A percentile compares a stretch with the other conserved stretches of the same genome.
Conservation (phyloP, 2,329 filamentous ascomycete species). For the Neophaeococcomyces aloes region DNA sequence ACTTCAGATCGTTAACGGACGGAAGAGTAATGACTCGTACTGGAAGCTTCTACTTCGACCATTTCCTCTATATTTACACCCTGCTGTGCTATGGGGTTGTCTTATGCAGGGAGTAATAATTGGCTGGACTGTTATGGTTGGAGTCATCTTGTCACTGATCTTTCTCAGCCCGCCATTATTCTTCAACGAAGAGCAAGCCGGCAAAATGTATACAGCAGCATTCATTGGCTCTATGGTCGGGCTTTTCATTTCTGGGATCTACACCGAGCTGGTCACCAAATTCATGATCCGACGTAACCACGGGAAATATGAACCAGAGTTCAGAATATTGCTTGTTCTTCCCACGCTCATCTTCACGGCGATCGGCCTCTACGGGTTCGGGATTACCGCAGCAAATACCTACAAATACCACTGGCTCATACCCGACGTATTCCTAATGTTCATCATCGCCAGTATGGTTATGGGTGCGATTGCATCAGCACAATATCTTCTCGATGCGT, state of each 20-base stretch:
- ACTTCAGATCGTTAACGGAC: constrained; percentile 64
- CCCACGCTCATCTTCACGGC: constrained; percentile 70
- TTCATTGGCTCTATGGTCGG: constrained; percentile 75
- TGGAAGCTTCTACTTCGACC: constrained; percentile 57
- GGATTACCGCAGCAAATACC: constrained; percentile 55
- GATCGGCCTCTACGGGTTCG: constrained; percentile 75
- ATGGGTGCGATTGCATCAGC: constrained; percentile 77
- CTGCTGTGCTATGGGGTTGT: constrained; percentile 69
- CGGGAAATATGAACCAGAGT: constrained; percentile 85
- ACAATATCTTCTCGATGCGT: constrained; percentile 85
- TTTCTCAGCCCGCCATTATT: constrained; percentile 72
- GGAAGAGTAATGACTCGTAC: constrained; percentile 69
- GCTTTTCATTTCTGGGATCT: constrained; percentile 60
- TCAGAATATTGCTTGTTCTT: constrained; percentile 69
- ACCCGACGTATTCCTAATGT: constrained; percentile 70
- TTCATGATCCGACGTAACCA: constrained; percentile 62
- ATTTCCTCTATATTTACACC: constrained; percentile 72
- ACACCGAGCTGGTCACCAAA: constrained; percentile 63
- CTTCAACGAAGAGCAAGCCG: constrained; percentile 70
- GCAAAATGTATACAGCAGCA: constrained; percentile 77
- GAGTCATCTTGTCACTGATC: constrained; percentile 69
- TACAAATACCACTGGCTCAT: constrained; percentile 58
- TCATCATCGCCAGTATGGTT: constrained; percentile 83
- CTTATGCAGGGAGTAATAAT: constrained; percentile 83
- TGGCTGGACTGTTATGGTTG: constrained; percentile 91